A percentile compares a stretch with the other conserved stretches of the same genome.
Conservation (phyloP, 331 rosid species). For the Pyracantha coccinea region DNA sequence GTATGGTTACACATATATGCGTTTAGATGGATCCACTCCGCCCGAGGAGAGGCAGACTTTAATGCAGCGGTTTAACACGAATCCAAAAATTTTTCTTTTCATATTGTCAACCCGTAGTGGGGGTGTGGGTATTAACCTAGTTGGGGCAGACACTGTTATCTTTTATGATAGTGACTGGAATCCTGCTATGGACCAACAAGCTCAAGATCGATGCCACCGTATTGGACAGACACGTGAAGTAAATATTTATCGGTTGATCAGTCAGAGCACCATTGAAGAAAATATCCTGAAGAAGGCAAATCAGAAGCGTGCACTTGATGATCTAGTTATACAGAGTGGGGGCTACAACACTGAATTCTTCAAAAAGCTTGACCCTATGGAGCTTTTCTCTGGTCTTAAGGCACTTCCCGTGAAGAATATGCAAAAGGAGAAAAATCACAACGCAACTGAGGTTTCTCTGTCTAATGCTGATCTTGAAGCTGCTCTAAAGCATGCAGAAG, state of each 20-base stretch:
- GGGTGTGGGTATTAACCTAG: conserved; percentile 96
- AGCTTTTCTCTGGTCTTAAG: conserved; percentile 83
- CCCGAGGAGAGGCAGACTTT: conserved; percentile 98
- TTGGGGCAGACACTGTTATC: conserved; percentile 98
- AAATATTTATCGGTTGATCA: conserved; percentile 86
- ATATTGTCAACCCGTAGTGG: conserved; percentile 98
- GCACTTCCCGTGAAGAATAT: conserved; percentile 51
- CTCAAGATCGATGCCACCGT: conserved; percentile 99
- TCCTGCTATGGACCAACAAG: conserved; percentile 99
- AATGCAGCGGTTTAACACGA: conserved; percentile 94
- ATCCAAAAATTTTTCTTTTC: conserved; percentile 89
- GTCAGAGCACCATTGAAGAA: conserved; percentile 96
- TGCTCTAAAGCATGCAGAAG: conserved; percentile 86
- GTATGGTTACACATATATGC: conserved; percentile 98
- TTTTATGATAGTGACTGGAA: conserved; percentile 99
- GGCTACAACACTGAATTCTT: conserved; percentile 96
- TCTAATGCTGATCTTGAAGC: conserved; percentile 89
- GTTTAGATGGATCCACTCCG: conserved; percentile 94
- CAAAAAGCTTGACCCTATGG: conserved; percentile 96
- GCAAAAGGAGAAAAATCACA: conserved; percentile 56
- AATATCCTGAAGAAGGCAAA: conserved; percentile 97
- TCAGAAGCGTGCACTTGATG: conserved; percentile 96
- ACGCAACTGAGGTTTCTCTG: conserved; percentile 50
- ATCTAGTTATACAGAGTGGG: conserved; percentile 97
- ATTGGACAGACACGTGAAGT: conserved; percentile 99